These are phyloP conservation scores for Colletotrichum chrysophilum DNA, from an alignment of 2,329 filamentous ascomycete genomes.

Conservation along the genomic window DNA sequence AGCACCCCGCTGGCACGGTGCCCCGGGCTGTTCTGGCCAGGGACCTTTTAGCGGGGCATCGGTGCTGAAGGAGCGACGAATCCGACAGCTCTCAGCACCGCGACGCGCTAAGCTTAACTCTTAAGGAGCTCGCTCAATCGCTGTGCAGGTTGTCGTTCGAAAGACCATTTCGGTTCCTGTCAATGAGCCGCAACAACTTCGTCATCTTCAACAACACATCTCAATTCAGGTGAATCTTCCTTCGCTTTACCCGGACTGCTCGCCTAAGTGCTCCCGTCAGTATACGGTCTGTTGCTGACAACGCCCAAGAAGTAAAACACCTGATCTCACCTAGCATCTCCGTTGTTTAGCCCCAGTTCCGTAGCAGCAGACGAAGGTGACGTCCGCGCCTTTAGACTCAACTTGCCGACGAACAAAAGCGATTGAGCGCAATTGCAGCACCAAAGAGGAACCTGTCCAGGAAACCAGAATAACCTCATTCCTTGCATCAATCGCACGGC, in stretches of 20 bases:
- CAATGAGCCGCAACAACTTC: neutral
- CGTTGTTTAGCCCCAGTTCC: neutral
- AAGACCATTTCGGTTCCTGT: neutral
- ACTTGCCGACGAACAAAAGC: neutral
- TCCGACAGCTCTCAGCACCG: neutral
- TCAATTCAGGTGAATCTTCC: neutral
- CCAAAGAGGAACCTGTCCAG: neutral
- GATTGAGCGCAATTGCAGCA: neutral
- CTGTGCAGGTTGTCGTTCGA: neutral
- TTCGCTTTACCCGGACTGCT: neutral
- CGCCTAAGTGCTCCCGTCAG: neutral
- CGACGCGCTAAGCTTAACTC: neutral
- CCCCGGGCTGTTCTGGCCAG: neutral
- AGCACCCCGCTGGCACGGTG: constrained; percentile 2
- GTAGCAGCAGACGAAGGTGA: neutral
- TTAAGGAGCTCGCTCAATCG: neutral
- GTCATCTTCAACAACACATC: neutral
- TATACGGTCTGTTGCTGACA: neutral
- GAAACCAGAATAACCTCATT: neutral
- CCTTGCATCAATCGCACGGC: neutral
- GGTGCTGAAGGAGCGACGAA: neutral
- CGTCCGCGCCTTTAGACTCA: neutral
- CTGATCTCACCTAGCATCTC: neutral
- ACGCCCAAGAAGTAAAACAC: neutral
- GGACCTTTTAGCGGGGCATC: neutral